phyloP scores from a whole-genome alignment of 805 yeast species.

The Pichia phayaonensis region DNA sequence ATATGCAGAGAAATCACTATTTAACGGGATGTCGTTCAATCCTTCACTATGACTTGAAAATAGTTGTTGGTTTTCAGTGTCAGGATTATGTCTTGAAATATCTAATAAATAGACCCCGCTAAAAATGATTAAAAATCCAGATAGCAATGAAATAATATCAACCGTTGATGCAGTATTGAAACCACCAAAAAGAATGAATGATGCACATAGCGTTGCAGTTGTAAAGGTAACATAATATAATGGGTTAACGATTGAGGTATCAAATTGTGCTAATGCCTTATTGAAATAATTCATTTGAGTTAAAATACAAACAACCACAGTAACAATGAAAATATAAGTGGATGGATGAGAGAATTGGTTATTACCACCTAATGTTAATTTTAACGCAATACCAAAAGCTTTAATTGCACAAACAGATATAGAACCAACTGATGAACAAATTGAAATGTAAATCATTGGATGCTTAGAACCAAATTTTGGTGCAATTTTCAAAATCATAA shows the following conservation, averaged over 20 bases:
- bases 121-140: conserved; percentile 82
- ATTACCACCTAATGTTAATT: conserved; percentile 74
- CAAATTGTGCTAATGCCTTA: conserved; percentile 89
- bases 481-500: conserved; percentile 78
- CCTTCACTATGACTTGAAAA: conserved; percentile 43
- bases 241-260: conserved; percentile 87
- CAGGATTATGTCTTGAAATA: conserved; percentile 60
- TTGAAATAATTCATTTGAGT: conserved; percentile 93
- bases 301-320: conserved; percentile 72
- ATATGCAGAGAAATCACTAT: conserved; percentile 67
- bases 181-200: conserved; percentile 78
- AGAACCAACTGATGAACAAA: conserved; percentile 86
- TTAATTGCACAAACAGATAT: conserved; percentile 87
- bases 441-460: conserved; percentile 85
- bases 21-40: conserved; percentile 61
- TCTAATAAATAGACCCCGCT: conserved; percentile 80
- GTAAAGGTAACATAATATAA: conserved; percentile 87
- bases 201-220: conserved; percentile 77
- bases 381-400: conserved; percentile 88
- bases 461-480: conserved; percentile 72
- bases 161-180: conserved; percentile 78
- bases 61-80: conserved; percentile 33
- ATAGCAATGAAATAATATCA: conserved; percentile 70
- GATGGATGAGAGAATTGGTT: conserved; percentile 83
- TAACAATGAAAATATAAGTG: conserved; percentile 71